These are phyloP conservation scores for Diplotaxis tenuifolia DNA, from an alignment of 345 rosid species.

Conservation along the genomic window DNA sequence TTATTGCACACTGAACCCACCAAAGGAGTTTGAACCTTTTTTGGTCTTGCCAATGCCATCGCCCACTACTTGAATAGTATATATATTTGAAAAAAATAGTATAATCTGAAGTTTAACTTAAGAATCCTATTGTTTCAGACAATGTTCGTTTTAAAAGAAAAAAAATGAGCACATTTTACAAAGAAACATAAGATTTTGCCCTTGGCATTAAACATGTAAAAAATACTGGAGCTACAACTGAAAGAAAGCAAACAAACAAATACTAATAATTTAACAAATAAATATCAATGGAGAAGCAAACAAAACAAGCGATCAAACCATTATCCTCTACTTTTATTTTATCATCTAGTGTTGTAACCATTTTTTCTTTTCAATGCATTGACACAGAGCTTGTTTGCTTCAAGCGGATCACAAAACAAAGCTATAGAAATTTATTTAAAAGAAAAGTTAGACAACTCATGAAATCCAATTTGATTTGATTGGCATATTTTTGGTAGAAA, in stretches of 20 bases:
- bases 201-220: not conserved
- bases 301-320: not conserved
- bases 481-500: constrained; percentile 22
- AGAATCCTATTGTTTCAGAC: not conserved
- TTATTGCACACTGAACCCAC: constrained; percentile 23
- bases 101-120: not conserved
- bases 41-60: constrained; percentile 1
- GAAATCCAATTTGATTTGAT: constrained; percentile 26
- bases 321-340: not conserved
- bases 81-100: not conserved
- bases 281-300: not conserved
- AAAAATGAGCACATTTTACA: not conserved
- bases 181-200: not conserved
- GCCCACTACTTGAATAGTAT: not conserved
- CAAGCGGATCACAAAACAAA: constrained; percentile 17
- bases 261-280: not conserved
- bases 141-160: not conserved
- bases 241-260: not conserved
- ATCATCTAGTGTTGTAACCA: not conserved
- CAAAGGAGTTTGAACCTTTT: not conserved
- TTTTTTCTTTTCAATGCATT: not conserved
- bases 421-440: not conserved
- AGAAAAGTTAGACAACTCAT: constrained; percentile 25
- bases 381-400: constrained; percentile 20
- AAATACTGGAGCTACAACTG: not conserved